Evolutionary conservation across 2,329 filamentous ascomycete species (phyloP).

Genomic region (Ilyonectria sp.): DNA sequence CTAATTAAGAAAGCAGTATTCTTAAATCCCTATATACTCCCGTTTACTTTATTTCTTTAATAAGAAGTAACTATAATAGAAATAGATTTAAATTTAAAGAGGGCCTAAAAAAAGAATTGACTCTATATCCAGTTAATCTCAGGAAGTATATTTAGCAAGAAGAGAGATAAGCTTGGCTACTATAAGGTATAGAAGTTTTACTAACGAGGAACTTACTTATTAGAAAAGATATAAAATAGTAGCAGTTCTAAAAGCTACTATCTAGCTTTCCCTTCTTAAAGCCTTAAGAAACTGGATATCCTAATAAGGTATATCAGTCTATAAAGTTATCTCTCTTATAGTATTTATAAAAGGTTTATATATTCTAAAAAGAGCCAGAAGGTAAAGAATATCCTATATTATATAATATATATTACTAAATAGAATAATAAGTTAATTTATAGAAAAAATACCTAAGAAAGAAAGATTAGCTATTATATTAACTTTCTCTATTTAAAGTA

Average conservation of each 20-base stretch:
- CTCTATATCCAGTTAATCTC: conserved; percentile 34
- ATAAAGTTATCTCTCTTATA: conserved; percentile 62
- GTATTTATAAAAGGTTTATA: conserved; percentile 64
- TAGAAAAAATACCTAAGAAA: conserved; percentile 89
- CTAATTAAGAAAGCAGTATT: no score
- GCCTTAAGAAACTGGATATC: conserved; percentile 65
- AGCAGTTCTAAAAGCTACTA: conserved; percentile 77
- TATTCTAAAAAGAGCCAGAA: conserved; percentile 61
- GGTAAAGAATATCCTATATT: conserved; percentile 74
- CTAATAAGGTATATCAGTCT: no score
- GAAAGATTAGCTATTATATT: conserved; percentile 88
- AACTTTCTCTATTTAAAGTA: conserved; percentile 73
- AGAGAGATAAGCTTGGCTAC: no score
- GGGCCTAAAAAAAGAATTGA: conserved; percentile 75
- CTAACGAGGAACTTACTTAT: no score
- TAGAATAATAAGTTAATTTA: conserved; percentile 63
- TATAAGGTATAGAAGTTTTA: no score
- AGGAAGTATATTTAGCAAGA: no score
- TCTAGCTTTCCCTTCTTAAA: conserved; percentile 73
- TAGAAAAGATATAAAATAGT: conserved; percentile 64
- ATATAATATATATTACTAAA: conserved; percentile 71
- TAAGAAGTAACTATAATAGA: no score
- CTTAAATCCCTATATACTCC: no score
- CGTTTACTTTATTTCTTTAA: no score
- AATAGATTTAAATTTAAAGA: conserved; percentile 55